Conservation (phyloP, 192 early-diverging fungal genomes). For the Coemansia sp. region DNA sequence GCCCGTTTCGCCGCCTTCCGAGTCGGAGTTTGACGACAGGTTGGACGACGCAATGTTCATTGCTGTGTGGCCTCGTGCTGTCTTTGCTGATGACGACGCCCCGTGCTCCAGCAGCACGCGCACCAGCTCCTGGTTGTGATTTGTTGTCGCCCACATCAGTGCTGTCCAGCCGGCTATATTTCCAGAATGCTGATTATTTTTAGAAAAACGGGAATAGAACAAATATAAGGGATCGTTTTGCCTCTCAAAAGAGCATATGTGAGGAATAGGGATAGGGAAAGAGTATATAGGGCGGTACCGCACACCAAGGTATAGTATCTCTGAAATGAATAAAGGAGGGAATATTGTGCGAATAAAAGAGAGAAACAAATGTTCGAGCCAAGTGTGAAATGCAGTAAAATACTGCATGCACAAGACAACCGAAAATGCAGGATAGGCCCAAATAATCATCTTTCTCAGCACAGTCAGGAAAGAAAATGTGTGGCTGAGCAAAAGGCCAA, state of each 20-base stretch:
- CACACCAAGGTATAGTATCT: constrained; percentile 7
- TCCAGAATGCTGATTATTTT: not conserved
- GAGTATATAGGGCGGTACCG: not conserved
- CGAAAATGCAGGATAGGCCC: not conserved
- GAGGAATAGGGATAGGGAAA: not conserved
- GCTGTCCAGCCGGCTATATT: constrained; percentile 77
- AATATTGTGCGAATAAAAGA: constrained; percentile 10
- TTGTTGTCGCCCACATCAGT: constrained; percentile 87
- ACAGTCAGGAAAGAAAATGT: not conserved
- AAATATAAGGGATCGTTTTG: too few species aligned
- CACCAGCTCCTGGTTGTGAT: constrained; percentile 73
- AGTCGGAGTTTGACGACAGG: constrained; percentile 33
- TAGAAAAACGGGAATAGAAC: not conserved
- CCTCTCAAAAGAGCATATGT: not conserved
- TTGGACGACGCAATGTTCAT: constrained; percentile 67
- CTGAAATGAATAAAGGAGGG: not conserved
- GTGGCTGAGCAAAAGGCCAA: not conserved
- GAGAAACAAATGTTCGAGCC: not conserved
- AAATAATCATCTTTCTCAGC: not conserved
- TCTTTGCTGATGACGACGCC: constrained; percentile 68
- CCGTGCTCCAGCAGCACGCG: constrained; percentile 74
- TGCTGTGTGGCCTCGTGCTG: constrained; percentile 69
- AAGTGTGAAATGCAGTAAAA: not conserved
- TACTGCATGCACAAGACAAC: not conserved
- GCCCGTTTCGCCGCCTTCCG: constrained; percentile 24